Evolutionary conservation across 352 stramenopile species (phyloP).

Genomic region (Phytophthora niederhauseri): DNA sequence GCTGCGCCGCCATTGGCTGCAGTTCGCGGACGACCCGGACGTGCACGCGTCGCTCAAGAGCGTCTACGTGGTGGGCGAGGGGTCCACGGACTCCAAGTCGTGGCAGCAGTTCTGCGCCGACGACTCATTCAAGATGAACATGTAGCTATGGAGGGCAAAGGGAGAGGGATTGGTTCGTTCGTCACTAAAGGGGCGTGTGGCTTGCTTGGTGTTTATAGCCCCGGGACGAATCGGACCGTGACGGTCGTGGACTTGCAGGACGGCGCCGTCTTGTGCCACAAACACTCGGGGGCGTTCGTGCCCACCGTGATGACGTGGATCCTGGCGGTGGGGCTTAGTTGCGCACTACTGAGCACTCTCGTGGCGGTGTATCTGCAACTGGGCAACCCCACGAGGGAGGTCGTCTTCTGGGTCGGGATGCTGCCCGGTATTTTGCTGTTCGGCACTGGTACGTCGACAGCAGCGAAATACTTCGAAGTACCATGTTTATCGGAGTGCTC

Average conservation of each 20-base stretch:
- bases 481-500: no score
- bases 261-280: conserved; percentile 42
- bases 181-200: background rate
- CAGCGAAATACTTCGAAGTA: no score
- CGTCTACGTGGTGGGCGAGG: conserved; percentile 49
- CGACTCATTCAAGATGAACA: conserved; percentile 27
- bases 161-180: background rate
- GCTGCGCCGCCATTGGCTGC: conserved; percentile 66
- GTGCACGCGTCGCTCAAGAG: conserved; percentile 61
- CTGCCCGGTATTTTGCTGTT: conserved; percentile 63
- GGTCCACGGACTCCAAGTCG: conserved; percentile 44
- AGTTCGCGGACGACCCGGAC: conserved; percentile 50
- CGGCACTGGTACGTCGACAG: conserved; percentile 32
- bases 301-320: conserved; percentile 47
- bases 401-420: conserved; percentile 64
- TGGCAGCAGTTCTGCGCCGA: conserved; percentile 63
- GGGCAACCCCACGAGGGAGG: conserved; percentile 58
- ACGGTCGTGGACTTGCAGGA: conserved; percentile 39
- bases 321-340: conserved; percentile 53
- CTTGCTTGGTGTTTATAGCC: conserved; percentile 16
- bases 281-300: conserved; percentile 36
- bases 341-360: conserved; percentile 47
- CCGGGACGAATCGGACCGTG: conserved; percentile 34
- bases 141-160: conserved; percentile 10
- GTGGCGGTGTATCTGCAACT: conserved; percentile 71